phyloP scores from a whole-genome alignment of 805 yeast species.

The Barnettozyma vustinii region DNA sequence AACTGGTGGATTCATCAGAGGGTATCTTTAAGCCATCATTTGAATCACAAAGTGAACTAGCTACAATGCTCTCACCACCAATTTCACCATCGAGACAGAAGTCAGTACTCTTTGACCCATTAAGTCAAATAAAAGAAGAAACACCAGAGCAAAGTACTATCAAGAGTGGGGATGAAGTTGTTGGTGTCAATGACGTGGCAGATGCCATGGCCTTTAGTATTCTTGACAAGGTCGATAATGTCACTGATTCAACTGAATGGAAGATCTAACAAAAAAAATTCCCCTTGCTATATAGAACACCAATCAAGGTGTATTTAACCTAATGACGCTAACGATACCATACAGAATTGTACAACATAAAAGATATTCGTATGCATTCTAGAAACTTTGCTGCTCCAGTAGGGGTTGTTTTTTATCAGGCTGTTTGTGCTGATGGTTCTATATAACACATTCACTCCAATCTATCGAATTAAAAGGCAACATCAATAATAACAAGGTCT shows the following conservation, averaged over 20 bases:
- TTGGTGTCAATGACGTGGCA: conserved; percentile 18
- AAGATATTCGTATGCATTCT: conserved; percentile 8
- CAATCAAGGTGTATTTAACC: not conserved
- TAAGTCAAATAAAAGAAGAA: conserved; percentile 2
- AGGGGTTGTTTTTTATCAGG: not conserved
- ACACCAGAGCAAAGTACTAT: not conserved
- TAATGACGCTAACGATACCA: conserved; percentile 7
- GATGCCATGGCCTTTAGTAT: conserved; percentile 27
- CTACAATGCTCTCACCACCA: conserved; percentile 11
- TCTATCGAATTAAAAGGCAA: conserved; percentile 5
- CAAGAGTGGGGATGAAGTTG: not conserved
- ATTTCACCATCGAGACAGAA: conserved; percentile 9
- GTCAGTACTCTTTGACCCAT: conserved; percentile 14
- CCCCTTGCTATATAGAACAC: not conserved
- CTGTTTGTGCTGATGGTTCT: not conserved
- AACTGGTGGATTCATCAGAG: not conserved
- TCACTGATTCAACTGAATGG: conserved; percentile 18
- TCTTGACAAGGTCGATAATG: conserved; percentile 22
- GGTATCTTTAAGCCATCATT: not conserved
- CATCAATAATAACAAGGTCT: not conserved
- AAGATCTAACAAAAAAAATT: conserved; percentile 11
- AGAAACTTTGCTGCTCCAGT: not conserved
- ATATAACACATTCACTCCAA: not conserved
- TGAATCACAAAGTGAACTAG: conserved; percentile 1
- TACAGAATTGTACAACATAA: not conserved